Base-by-base conservation (phyloP, 768 basidiomycete species). In the Crassisporium funariophilum region DNA sequence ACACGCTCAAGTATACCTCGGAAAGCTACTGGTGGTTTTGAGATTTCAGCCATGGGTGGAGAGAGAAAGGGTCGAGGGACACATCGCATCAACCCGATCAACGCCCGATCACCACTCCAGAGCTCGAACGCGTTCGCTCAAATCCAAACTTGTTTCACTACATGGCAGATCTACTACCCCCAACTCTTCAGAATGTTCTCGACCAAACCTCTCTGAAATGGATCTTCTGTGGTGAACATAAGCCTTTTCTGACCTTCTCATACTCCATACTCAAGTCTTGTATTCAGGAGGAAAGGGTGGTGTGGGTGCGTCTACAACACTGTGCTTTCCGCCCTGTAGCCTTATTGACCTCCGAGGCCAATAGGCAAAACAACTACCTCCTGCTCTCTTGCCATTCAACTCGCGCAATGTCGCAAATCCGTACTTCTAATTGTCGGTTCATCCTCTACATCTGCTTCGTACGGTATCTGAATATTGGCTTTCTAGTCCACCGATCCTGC, bases 301-400 rank as follows among this genome's bases (percentile, higher is more conserved):
- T 76, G 97, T 98, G 54, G 93, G 95, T 88, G 66, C 67, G 88
- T 73, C 53, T 17, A 35, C 33, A 29, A n/a, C 47, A 29, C 15
- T 17, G 44, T 21, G 16, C 15, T 12, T 23, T 23, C 8, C 29
- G 11, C 31, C 41, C 55, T 5, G 16, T 39, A 33, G 31, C 35
- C 24, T 23, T 34, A 16, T 31, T 47, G 25, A 58, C 34, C 24
- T n/a, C n/a, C 24, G 52, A 25, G 23, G 42, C 49, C 31, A 25
- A 44, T 63, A 92, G 95, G 95, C 45, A 99, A 99, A 77, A 99
- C 97, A 2, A 98, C 97, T 0, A 97, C 97, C 4, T 95, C 93
- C 9, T 98, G 95, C 66, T 95, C 93, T 3, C 80, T 98, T 4
- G 97, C 97, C n/a, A 95, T 97, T 46, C 95, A 98, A 59, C 81